Evolutionary conservation across 306 rosid species (phyloP).

Genomic region (Luffa aegyptiaca): DNA sequence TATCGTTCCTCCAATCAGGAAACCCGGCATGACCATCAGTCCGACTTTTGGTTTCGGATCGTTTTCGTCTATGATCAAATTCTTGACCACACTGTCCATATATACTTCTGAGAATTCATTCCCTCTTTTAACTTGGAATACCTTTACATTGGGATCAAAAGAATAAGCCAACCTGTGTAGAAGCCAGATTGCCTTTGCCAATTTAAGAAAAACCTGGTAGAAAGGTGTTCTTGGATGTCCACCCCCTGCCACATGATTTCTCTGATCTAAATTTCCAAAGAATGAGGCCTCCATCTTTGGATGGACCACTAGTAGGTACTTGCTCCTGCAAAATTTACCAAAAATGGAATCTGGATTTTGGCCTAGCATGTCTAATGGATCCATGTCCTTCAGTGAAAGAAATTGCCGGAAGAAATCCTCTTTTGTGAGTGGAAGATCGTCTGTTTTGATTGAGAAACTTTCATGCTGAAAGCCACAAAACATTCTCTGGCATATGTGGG

Average conservation of each 20-base stretch:
- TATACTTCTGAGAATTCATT: constrained; percentile 89
- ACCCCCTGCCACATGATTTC: constrained; percentile 73
- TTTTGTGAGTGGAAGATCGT: constrained; percentile 34
- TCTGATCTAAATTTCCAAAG: constrained; percentile 88
- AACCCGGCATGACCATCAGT: constrained; percentile 97
- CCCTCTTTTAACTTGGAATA: constrained; percentile 85
- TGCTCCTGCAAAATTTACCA: constrained; percentile 87
- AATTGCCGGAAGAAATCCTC: constrained; percentile 81
- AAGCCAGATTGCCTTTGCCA: constrained; percentile 89
- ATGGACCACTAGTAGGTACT: constrained; percentile 82
- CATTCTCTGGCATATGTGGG: constrained; percentile 93
- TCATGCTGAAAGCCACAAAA: constrained; percentile 90
- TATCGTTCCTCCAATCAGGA: constrained; percentile 72
- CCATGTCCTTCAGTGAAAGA: constrained; percentile 81
- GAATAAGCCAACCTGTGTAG: constrained; percentile 80
- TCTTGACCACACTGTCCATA: constrained; percentile 89
- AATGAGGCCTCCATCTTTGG: constrained; percentile 96
- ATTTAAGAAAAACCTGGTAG: constrained; percentile 89
- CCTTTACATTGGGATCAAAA: constrained; percentile 70
- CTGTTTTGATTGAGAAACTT: constrained; percentile 53
- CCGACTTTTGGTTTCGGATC: constrained; percentile 78
- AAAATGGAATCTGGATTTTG: constrained; percentile 87
- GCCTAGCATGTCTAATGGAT: constrained; percentile 89
- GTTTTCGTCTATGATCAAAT: constrained; percentile 59
- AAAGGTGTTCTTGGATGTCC: constrained; percentile 98